Evolutionary conservation across 192 early-diverging fungal species (phyloP).

Genomic region (Mortierella claussenii): DNA sequence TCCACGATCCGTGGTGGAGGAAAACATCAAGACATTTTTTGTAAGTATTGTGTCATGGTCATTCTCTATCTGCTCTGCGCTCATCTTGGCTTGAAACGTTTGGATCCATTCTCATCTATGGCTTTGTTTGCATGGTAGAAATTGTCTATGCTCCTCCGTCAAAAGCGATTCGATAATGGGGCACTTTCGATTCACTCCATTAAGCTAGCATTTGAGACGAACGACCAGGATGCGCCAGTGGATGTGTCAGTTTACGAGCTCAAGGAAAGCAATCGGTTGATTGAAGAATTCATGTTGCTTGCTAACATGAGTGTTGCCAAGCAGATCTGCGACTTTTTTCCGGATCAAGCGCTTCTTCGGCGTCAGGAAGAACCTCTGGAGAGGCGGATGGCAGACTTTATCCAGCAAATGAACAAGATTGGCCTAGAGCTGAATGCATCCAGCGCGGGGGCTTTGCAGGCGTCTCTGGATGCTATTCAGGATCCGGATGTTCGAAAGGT

Average conservation of each 20-base stretch:
- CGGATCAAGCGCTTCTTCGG: constrained; percentile 92
- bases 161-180: constrained; percentile 79
- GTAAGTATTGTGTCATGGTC: constrained; percentile 26
- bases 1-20: constrained; percentile 34
- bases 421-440: constrained; percentile 83
- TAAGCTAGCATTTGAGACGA: constrained; percentile 89
- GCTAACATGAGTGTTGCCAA: constrained; percentile 95
- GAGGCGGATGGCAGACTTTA: constrained; percentile 77
- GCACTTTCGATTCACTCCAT: constrained; percentile 89
- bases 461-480: constrained; percentile 70
- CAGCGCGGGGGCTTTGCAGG: constrained; percentile 64
- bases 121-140: constrained; percentile 34
- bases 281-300: constrained; percentile 98
- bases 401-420: constrained; percentile 74
- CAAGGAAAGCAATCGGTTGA: constrained; percentile 90
- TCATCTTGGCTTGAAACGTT: not conserved
- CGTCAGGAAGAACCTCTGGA: constrained; percentile 77
- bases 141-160: constrained; percentile 79
- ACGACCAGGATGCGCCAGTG: constrained; percentile 87
- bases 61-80: no score
- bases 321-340: constrained; percentile 88
- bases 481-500: constrained; percentile 73
- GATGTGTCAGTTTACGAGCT: constrained; percentile 87
- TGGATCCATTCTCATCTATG: not conserved
- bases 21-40: constrained; percentile 56